Conservation (phyloP, 1,284 basidiomycete species). For the Fomitopsis schrenkii region DNA sequence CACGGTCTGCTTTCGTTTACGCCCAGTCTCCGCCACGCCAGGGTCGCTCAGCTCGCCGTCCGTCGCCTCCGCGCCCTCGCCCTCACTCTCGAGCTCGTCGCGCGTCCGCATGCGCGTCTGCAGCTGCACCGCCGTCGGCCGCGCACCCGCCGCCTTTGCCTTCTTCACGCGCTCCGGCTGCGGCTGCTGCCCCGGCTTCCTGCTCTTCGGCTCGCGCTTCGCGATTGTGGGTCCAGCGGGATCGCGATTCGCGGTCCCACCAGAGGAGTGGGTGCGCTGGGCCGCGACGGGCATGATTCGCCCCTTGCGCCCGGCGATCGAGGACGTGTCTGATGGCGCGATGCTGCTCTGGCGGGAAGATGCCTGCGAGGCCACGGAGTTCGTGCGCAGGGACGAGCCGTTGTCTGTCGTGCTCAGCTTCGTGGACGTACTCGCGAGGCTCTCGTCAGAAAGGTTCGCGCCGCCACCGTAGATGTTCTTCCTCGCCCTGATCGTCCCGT, state of each 20-base stretch:
- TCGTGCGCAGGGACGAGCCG: conserved; percentile 41
- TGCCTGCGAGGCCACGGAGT: conserved; percentile 36
- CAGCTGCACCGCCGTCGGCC: conserved; percentile 2
- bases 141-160: neutral
- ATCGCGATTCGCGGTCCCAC: neutral
- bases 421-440: conserved; percentile 34
- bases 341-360: conserved; percentile 5
- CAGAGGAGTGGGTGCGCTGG: neutral
- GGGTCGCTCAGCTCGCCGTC: conserved; percentile 5
- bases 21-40: neutral
- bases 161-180: neutral
- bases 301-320: conserved; percentile 24
- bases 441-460: conserved; percentile 30
- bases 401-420: conserved; percentile 42
- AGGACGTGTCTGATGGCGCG: conserved; percentile 14
- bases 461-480: conserved; percentile 1
- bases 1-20: conserved; percentile 4
- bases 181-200: neutral
- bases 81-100: neutral
- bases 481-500: conserved; percentile 20
- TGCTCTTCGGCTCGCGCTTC: no score
- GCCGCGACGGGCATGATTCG: conserved; percentile 1
- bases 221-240: neutral
- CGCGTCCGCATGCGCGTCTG: conserved; percentile 1
- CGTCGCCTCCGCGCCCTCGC: neutral